Conservation (phyloP, 331 rosid species). For the Pyracantha coccinea region DNA sequence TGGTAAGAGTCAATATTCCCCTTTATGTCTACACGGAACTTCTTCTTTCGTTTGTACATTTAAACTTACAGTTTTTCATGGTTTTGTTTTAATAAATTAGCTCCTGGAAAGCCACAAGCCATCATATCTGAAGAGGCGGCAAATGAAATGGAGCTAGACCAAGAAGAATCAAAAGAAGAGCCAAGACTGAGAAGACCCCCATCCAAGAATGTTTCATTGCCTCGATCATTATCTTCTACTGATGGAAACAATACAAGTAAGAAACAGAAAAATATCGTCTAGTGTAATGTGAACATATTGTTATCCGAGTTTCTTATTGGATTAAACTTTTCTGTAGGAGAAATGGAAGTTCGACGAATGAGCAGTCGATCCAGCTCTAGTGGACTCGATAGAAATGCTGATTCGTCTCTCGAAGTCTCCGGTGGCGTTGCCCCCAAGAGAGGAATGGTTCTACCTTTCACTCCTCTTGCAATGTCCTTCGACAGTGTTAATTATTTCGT, state of each 20-base stretch:
- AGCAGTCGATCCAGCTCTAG: conserved; percentile 45
- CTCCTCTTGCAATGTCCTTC: conserved; percentile 94
- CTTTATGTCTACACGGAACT: not conserved
- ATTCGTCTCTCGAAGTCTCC: conserved; percentile 34
- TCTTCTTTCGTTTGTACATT: not conserved
- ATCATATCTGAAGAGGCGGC: conserved; percentile 68
- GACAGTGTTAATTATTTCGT: conserved; percentile 73
- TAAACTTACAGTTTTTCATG: conserved; percentile 5
- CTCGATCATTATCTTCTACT: conserved; percentile 44
- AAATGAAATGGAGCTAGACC: conserved; percentile 40
- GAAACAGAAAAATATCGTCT: not conserved
- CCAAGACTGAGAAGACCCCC: conserved; percentile 59
- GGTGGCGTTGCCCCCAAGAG: conserved; percentile 59
- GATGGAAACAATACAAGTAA: conserved; percentile 74
- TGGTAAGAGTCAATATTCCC: conserved; percentile 42
- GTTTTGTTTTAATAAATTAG: conserved; percentile 29
- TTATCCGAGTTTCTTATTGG: conserved; percentile 7
- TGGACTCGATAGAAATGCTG: conserved; percentile 37
- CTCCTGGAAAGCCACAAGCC: conserved; percentile 73
- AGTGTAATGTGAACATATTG: not conserved
- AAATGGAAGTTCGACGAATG: conserved; percentile 66
- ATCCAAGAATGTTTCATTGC: conserved; percentile 28
- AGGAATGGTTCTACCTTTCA: conserved; percentile 95
- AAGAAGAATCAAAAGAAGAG: conserved; percentile 45
- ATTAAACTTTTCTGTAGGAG: conserved; percentile 42